Percentiles rank a stretch among this genome's conserved stretches.
Conservation (phyloP, 1,284 basidiomycete species). For the Hortiboletus rubellus region DNA sequence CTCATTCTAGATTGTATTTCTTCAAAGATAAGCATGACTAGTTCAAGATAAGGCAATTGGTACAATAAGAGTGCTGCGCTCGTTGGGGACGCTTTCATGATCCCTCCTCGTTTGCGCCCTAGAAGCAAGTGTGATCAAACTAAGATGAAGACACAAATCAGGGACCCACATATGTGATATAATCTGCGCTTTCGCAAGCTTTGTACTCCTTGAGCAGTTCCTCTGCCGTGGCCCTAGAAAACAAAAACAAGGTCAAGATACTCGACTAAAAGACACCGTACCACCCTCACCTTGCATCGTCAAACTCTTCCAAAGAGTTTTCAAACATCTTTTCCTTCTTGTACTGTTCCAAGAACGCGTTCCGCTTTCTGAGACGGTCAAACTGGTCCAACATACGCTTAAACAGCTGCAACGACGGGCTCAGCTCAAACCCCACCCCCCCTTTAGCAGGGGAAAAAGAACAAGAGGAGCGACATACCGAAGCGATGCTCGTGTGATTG, state of each 20-base stretch:
- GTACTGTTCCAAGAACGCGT: constrained; percentile 97
- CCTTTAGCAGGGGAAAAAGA: background rate
- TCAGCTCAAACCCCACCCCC: background rate
- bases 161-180: constrained; percentile 72
- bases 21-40: constrained; percentile 2
- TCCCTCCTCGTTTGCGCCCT: constrained; percentile 32
- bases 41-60: constrained; percentile 11
- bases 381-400: constrained; percentile 97
- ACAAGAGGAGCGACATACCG: constrained; percentile 50
- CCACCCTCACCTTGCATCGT: constrained; percentile 76
- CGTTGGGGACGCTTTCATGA: constrained; percentile 12
- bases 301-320: constrained; percentile 90
- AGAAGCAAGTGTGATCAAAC: background rate
- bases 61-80: constrained; percentile 1
- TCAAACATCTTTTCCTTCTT: constrained; percentile 96
- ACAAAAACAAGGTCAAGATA: background rate
- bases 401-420: constrained; percentile 64
- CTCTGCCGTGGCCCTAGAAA: constrained; percentile 73
- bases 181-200: constrained; percentile 89
- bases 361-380: constrained; percentile 83
- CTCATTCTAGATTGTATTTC: constrained; percentile 26
- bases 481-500: constrained; percentile 97
- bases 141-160: background rate
- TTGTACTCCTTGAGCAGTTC: constrained; percentile 90
- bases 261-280: background rate